Conservation (phyloP, 1,284 basidiomycete genomes). For the Schizophyllum amplum region DNA sequence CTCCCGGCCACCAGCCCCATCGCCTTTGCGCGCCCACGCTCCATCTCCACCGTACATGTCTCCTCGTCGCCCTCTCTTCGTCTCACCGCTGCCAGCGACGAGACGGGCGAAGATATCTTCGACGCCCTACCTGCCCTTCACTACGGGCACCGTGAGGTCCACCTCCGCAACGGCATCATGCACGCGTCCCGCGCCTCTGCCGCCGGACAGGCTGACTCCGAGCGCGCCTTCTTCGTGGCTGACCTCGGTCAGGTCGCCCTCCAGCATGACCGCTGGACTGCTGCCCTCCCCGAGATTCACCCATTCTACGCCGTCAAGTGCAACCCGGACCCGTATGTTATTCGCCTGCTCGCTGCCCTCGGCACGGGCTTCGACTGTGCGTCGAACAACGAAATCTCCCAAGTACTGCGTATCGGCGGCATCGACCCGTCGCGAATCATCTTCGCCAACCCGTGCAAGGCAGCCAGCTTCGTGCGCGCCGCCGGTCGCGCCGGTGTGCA, state of each 20-base stretch:
- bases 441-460: slow-evolving; percentile 99
- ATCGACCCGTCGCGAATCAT: slow-evolving; percentile 79
- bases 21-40: slow-evolving; percentile 32
- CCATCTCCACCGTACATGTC: slow-evolving; percentile 22
- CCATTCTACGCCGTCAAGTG: slow-evolving; percentile 98
- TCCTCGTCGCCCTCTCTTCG: slow-evolving; percentile 22
- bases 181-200: slow-evolving; percentile 44
- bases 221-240: slow-evolving; percentile 94
- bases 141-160: slow-evolving; percentile 60
- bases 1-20: slow-evolving; percentile 40
- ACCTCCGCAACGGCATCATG: slow-evolving; percentile 68
- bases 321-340: slow-evolving; percentile 93
- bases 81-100: slow-evolving; percentile 19
- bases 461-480: slow-evolving; percentile 85
- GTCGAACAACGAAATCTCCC: slow-evolving; percentile 90
- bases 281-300: slow-evolving; percentile 76
- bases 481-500: slow-evolving; percentile 77
- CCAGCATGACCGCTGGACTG: slow-evolving; percentile 83
- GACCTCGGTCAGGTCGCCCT: slow-evolving; percentile 86
- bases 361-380: slow-evolving; percentile 97
- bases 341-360: slow-evolving; percentile 83
- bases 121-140: slow-evolving; percentile 57
- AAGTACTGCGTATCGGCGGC: slow-evolving; percentile 70
- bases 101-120: slow-evolving; percentile 39
- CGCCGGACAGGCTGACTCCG: slow-evolving; percentile 61